Evolutionary conservation across 2,329 filamentous ascomycete genomes (phyloP).

Genomic region (Ophiostoma perfectum): DNA sequence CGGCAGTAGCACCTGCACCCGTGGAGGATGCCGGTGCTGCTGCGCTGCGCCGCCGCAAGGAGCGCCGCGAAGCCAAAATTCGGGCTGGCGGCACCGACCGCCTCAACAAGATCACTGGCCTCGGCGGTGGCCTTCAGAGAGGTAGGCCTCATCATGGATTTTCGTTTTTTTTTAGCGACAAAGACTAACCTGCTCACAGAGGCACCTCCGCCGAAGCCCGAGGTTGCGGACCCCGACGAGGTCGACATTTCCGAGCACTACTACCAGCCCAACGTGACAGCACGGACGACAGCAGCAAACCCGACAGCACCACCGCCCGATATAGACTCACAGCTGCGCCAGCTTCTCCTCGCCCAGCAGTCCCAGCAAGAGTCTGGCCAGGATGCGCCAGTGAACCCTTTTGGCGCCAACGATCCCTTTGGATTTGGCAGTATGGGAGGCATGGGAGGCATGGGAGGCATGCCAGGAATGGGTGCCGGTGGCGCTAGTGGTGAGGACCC

Average conservation of each 20-base stretch:
- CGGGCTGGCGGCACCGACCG: conserved; percentile 63
- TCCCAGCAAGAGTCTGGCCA: conserved; percentile 27
- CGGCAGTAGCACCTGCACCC: conserved; percentile 18
- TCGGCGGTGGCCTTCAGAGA: conserved; percentile 54
- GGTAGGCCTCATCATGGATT: too few species aligned
- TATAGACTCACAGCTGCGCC: conserved; percentile 56
- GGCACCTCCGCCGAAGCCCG: conserved; percentile 25
- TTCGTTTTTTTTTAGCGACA: too few species aligned
- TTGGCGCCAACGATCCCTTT: conserved; percentile 20
- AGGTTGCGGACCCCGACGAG: conserved; percentile 63
- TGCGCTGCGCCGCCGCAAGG: conserved; percentile 69
- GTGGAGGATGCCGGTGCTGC: conserved; percentile 45
- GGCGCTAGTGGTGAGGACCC: conserved; percentile 49
- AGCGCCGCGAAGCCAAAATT: conserved; percentile 74
- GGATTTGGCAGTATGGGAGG: conserved; percentile 16
- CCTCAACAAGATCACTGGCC: conserved; percentile 68
- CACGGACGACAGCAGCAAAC: conserved; percentile 34
- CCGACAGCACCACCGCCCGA: conserved; percentile 30
- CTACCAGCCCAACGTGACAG: conserved; percentile 49
- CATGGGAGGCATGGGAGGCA: conserved; percentile 26
- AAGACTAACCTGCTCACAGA: neutral
- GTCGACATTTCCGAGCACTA: conserved; percentile 73
- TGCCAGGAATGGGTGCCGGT: conserved; percentile 21
- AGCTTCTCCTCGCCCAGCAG: conserved; percentile 49
- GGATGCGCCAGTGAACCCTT: conserved; percentile 22